A percentile compares a stretch with the other conserved stretches of the same genome.
These are phyloP conservation scores for Bruguiera gymnorhiza DNA, from an alignment of 345 rosid species.

Conservation along the genomic window DNA sequence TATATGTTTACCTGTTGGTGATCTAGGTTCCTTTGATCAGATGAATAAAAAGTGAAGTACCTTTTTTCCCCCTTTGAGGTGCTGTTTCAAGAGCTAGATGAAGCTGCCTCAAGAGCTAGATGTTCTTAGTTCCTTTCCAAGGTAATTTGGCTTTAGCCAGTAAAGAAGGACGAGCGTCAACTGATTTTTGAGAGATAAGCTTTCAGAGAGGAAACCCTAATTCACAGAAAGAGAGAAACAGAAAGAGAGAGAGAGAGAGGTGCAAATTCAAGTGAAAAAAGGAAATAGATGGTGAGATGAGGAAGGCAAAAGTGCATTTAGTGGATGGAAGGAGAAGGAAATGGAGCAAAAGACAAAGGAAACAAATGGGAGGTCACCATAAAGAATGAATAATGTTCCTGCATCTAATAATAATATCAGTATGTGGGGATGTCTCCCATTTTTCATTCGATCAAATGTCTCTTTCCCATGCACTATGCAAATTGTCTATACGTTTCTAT, in stretches of 20 bases:
- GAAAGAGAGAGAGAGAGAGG: not conserved
- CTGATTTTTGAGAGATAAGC: conserved; percentile 19
- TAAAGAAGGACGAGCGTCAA: conserved; percentile 17
- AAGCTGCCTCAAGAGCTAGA: conserved; percentile 22
- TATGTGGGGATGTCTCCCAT: conserved; percentile 59
- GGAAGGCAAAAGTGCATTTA: conserved; percentile 45
- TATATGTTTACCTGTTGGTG: conserved; percentile 27
- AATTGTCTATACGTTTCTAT: not conserved
- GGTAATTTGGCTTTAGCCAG: conserved; percentile 27
- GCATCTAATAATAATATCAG: conserved; percentile 67
- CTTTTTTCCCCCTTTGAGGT: conserved; percentile 20
- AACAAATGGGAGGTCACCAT: conserved; percentile 59
- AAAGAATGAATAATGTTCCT: conserved; percentile 64
- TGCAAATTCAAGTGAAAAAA: conserved; percentile 22
- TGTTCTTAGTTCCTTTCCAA: conserved; percentile 29
- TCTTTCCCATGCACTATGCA: conserved; percentile 35
- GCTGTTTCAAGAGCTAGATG: conserved; percentile 23
- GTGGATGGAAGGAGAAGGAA: conserved; percentile 44
- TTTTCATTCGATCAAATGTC: conserved; percentile 26
- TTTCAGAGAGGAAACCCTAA: conserved; percentile 45
- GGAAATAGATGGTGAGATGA: conserved; percentile 14
- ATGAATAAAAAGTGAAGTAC: conserved; percentile 32
- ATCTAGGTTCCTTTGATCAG: conserved; percentile 38
- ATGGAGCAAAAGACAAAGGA: conserved; percentile 69
- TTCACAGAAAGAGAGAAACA: conserved; percentile 4